Base-by-base conservation (phyloP, 1,284 basidiomycete species). In the Tausonia pullulans region DNA sequence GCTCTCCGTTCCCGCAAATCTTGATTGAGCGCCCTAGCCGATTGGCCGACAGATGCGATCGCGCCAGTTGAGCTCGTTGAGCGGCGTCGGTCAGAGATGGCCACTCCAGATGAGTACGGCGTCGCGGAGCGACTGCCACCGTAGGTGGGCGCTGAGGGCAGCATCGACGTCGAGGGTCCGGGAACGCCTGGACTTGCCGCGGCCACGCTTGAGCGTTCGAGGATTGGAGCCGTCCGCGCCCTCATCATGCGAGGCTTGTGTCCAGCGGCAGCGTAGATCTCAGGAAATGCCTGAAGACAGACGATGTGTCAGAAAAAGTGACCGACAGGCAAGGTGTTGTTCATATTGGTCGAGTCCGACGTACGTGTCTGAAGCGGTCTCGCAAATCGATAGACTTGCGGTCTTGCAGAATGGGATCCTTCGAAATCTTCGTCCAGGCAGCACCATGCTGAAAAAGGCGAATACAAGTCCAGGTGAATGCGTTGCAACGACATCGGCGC, bases 361-460 rank as follows among this genome's bases (percentile, higher is more conserved):
- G 52, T 4, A 61, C 60, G 13, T 51, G 52, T 8, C 60, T 52
- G 51, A 61, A 61, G 10, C 60, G 49, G 46, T 61, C 60, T 5
- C 60, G 39, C 5, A 61, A 51, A 52, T 61, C 60, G n/a, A 61
- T 61, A 44, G 50, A 53, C 51, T 61, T 61, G 43, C 60, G 16
- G 5, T 40, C 46, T 11, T 61, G 60, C 6, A 61, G 54, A 8
- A 61, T 45, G 3, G 60, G 14, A n/a, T 61, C 60, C 51, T 61
- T 61, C n/a, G 9, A 14, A 27, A 61, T 53, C 41, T 51, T 61
- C 8, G 60, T 51, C 60, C 60, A 61, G 6, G 60, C 49, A 6
- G 60, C 60, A 4, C 60, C 60, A 27, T 61, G 60, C 60, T 61
- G 40, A 27, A 8, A 54, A 14, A 27, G 49, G 13, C 10, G 16